These are phyloP conservation scores for Backusella luteola DNA, from an alignment of 192 early-diverging fungal species.

Conservation along the genomic window DNA sequence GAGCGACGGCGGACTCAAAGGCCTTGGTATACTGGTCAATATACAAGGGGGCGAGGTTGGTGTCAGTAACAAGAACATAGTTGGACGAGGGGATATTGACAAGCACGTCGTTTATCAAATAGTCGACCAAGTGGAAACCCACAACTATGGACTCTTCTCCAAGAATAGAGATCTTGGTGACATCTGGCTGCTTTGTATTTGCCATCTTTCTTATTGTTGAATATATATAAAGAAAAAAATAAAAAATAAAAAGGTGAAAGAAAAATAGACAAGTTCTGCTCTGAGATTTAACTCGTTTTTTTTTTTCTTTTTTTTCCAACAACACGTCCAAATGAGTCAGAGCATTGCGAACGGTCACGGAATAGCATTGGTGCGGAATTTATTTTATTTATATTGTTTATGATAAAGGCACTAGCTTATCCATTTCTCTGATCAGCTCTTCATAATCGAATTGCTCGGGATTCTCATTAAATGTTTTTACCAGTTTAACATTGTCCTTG, in stretches of 20 bases:
- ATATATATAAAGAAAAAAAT: not conserved
- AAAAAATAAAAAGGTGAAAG: not conserved
- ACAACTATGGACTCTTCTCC: constrained; percentile 84
- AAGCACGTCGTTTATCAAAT: constrained; percentile 74
- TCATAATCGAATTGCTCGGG: constrained; percentile 75
- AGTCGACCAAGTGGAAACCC: constrained; percentile 77
- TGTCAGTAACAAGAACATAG: constrained; percentile 86
- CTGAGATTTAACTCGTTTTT: not conserved
- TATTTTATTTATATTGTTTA: not conserved
- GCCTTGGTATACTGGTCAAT: constrained; percentile 49
- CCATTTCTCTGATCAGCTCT: constrained; percentile 48
- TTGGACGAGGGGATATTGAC: constrained; percentile 74
- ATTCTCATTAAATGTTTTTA: constrained; percentile 76
- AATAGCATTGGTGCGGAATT: not conserved
- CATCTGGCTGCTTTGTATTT: constrained; percentile 36
- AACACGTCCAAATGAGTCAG: constrained; percentile 5
- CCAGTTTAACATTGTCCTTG: constrained; percentile 59
- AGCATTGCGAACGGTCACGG: not conserved
- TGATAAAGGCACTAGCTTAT: constrained; percentile 1
- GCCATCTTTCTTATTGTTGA: not conserved
- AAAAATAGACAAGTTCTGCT: not conserved
- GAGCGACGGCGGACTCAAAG: constrained; percentile 6
- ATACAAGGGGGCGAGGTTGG: constrained; percentile 75
- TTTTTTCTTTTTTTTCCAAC: too few species aligned
- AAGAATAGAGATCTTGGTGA: constrained; percentile 81